Base-by-base conservation (phyloP, 495 filamentous ascomycete species). In the Platismatia glauca region DNA sequence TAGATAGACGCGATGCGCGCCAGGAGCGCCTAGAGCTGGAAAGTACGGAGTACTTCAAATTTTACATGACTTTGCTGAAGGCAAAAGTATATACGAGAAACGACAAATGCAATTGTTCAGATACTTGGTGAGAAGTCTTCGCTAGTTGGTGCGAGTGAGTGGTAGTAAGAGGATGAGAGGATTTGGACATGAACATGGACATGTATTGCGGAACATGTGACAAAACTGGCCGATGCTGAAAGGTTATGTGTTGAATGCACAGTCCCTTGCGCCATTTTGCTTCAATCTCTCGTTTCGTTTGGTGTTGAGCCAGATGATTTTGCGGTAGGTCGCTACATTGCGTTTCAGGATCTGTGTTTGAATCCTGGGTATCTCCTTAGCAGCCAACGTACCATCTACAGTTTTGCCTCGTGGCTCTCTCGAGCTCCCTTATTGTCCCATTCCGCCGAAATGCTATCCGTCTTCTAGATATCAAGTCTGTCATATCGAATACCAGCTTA, bases 1-100 rank as follows among this genome's bases (percentile, higher is more conserved):
- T 62, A 55, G 18, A 62, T 33, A 58, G 20, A 33, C 57, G 57
- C 38, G 29, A 55, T 56, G 35, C 20, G 16, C 59, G 59, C 52
- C 20, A 39, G 24, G 38, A 55, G 13, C 27, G 43, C 8, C 43
- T 52, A 31, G 48, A 52, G 48, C 24, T n/a, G n/a, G n/a, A n/a
- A n/a, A n/a, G n/a, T n/a, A n/a, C n/a, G n/a, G n/a, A n/a, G n/a
- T n/a, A n/a, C n/a, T n/a, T n/a, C n/a, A n/a, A n/a, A n/a, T n/a
- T n/a, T n/a, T n/a, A n/a, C n/a, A n/a, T n/a, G n/a, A n/a, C n/a
- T n/a, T n/a, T n/a, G n/a, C n/a, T n/a, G n/a, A n/a, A n/a, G n/a
- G n/a, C n/a, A n/a, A n/a, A n/a, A n/a, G n/a, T n/a, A n/a, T n/a
- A n/a, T n/a, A n/a, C n/a, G 44, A 48, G 22, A 24, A 24, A 48